A percentile compares a stretch with the other conserved stretches of the same genome.
Conservation (phyloP, 75 land plant species). For the Selaginella moellendorffii region DNA sequence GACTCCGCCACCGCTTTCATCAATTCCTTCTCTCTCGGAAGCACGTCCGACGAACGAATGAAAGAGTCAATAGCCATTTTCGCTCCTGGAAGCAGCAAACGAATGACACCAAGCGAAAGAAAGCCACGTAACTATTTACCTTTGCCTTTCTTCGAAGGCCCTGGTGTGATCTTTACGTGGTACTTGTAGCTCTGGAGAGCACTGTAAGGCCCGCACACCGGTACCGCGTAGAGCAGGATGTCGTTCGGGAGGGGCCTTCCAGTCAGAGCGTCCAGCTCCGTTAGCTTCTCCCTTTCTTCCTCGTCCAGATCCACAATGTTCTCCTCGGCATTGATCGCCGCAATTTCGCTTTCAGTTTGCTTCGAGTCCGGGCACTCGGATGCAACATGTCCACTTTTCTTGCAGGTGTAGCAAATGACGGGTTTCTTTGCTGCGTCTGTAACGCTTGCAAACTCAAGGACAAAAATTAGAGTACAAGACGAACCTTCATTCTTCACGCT, state of each 20-base stretch:
- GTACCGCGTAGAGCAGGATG: constrained; percentile 82
- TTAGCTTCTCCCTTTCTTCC: constrained; percentile 66
- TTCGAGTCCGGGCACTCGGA: constrained; percentile 58
- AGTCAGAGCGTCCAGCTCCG: constrained; percentile 83
- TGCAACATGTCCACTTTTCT: constrained; percentile 72
- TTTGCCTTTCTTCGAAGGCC: constrained; percentile 87
- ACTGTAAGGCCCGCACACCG: constrained; percentile 91
- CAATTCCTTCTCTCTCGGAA: constrained; percentile 75
- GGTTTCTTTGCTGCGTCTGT: background rate
- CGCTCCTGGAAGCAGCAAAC: constrained; percentile 43
- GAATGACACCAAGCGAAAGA: background rate
- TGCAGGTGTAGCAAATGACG: constrained; percentile 78
- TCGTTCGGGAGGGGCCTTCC: constrained; percentile 73
- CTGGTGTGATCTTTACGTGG: constrained; percentile 90
- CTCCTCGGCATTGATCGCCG: constrained; percentile 50
- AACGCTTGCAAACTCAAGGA: background rate
- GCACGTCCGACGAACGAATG: constrained; percentile 56
- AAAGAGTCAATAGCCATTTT: constrained; percentile 87
- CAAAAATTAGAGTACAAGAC: background rate
- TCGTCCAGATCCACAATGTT: constrained; percentile 70
- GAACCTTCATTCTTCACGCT: background rate
- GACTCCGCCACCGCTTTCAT: constrained; percentile 94
- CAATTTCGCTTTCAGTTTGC: constrained; percentile 17
- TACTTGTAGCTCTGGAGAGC: constrained; percentile 82
- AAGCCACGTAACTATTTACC: constrained; percentile 27